Base-by-base conservation (phyloP, 108 stramenopile species). In the Skeletonema marinoi region DNA sequence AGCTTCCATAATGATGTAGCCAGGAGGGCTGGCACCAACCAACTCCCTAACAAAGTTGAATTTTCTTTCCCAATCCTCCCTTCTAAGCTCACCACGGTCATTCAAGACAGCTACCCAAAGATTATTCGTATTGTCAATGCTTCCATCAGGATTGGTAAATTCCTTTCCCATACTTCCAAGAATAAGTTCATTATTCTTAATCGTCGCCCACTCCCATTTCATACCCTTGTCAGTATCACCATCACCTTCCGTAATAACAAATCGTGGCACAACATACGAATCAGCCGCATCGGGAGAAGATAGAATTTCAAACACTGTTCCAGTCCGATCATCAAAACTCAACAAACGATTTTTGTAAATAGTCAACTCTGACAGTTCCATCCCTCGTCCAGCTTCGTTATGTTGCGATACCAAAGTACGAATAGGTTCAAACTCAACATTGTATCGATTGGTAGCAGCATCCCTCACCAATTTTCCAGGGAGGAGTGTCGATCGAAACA, bases 201-300 rank as follows among this genome's bases (percentile, higher is more conserved):
- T 89, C 4, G 98, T 98, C 11, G 94, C 86, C 98, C 98, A 98
- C 75, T 98, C 98, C 92, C 94, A 92, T 70, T 92, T 92, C 95
- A 97, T 96, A 56, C 98, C 98, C 85, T 98, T 98, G 74, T 97
- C 96, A 31, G 96, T 92, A 63, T 93, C 92, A 13, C 97, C 97
- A 46, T 89, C 88, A 51, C 97, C 97, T 87, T 98, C 97, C 32
- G 94, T 93, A 54, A 96, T 82, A 66, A 98, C 91, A 68, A 92
- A 91, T 48, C 96, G 84, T n/a, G 96, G 96, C 9, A 92, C 93
- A n/a, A 89, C 89, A 65, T 87, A 92, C 14, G 89, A 88, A 14
- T 86, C 81, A 61, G 75, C 74, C 32, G 88, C 92, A 35, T 91
- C 81, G 14, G 73, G 50, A 17, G 63, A 83, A 29, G 89, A 92